Base-by-base conservation (phyloP, 768 basidiomycete genomes). In the Galerina marginata region DNA sequence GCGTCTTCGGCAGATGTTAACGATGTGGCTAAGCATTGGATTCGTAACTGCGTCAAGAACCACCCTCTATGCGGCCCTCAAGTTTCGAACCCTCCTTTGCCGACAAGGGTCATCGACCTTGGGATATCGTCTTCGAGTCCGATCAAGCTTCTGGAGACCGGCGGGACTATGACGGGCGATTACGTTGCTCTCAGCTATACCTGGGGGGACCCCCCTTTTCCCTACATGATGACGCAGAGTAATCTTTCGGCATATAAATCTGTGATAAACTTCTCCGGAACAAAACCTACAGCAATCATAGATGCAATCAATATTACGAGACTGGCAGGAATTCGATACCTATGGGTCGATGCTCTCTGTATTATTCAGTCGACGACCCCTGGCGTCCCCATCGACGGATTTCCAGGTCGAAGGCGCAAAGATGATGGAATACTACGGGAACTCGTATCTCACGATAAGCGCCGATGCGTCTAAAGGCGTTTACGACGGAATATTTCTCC, bases 321-420 rank as follows among this genome's bases (percentile, higher is more conserved):
- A 45, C 45, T 6, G 33, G 20, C 46, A 33, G 36, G 20, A 1
- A 56, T 45, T 6, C 9, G 46, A 23, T 56, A 56, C 36, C 29
- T 56, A 6, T 56, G 54, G 54, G 36, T 46, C n/a, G 54, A 56
- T 36, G 43, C 54, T 33, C 54, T 56, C n/a, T 56, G 54, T 10
- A 56, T 56, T 20, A 20, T 36, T 14, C 54, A 56, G 7, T 3
- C 44, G 44, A 44, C 36, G 2, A n/a, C 53, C 42, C 12, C 6
- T 1, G 12, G 10, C 25, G 10, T 43, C 16, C 5, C 10, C 38
- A 40, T 42, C 53, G 12, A 20, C 38, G 12, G 54, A 56, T 46
- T 56, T 15, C 33, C 2, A 4, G n/a, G 2, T 4, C 0, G 16
- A 56, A 14, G 33, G 29, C 6, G 29, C 44, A 12, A 56, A 56